Evolutionary conservation across 1,284 basidiomycete species (phyloP).

Genomic region (Melanopsichium pennsylvanicum): DNA sequence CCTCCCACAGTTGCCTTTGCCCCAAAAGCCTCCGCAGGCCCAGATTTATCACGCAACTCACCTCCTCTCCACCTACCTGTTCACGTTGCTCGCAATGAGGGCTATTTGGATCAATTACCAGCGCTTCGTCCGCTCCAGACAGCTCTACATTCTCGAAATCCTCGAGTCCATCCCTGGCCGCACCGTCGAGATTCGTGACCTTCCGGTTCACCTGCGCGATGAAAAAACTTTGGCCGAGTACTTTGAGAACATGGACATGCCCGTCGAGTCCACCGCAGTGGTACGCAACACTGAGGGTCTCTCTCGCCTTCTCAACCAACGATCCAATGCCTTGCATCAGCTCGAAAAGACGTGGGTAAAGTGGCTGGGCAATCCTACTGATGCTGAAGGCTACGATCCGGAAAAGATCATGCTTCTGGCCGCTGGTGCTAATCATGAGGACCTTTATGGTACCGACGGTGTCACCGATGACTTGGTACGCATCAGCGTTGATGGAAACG

Average conservation of each 20-base stretch:
- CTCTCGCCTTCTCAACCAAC: slow-evolving; percentile 75
- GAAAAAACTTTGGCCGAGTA: slow-evolving; percentile 89
- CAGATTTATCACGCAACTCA: slow-evolving; percentile 72
- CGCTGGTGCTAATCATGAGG: slow-evolving; percentile 24
- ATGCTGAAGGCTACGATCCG: slow-evolving; percentile 76
- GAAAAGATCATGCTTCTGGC: slow-evolving; percentile 62
- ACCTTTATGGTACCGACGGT: not conserved
- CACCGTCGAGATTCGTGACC: slow-evolving; percentile 84
- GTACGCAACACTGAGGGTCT: slow-evolving; percentile 82
- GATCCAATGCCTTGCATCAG: slow-evolving; percentile 79
- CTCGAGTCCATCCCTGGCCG: slow-evolving; percentile 92
- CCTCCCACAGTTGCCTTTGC: slow-evolving; percentile 49
- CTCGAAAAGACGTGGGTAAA: slow-evolving; percentile 83
- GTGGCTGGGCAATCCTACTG: slow-evolving; percentile 91
- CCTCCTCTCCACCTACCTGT: slow-evolving; percentile 89
- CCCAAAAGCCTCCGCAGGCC: slow-evolving; percentile 37
- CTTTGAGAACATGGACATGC: slow-evolving; percentile 74
- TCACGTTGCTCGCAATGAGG: slow-evolving; percentile 83
- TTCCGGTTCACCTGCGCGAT: slow-evolving; percentile 82
- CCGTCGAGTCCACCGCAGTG: slow-evolving; percentile 87
- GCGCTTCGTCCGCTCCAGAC: slow-evolving; percentile 87
- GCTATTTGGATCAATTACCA: slow-evolving; percentile 88
- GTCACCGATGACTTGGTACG: slow-evolving; percentile 21
- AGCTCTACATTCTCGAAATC: slow-evolving; percentile 89
- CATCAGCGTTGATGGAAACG: slow-evolving; percentile 11